phyloP scores from a whole-genome alignment of 179 eudicot species.

The Nepenthes alata region DNA sequence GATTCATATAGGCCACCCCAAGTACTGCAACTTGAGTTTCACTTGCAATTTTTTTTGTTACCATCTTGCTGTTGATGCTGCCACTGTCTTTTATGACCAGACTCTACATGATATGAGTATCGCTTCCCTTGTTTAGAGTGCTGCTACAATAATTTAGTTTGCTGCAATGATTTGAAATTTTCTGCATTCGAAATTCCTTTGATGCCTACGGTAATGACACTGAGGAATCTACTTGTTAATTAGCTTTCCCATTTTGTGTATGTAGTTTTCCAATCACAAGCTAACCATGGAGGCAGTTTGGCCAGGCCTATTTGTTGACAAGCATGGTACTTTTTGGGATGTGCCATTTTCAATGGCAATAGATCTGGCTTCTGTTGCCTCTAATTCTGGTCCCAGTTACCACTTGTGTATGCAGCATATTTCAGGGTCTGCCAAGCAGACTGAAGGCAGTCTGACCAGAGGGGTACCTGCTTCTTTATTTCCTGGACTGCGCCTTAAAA shows the following conservation, averaged over 20 bases:
- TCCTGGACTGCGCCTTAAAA: constrained; percentile 58
- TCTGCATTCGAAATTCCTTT: background rate
- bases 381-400: constrained; percentile 47
- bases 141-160: too few relatives aligned
- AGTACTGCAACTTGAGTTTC: too few relatives aligned
- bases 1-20: too few relatives aligned
- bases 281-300: constrained; percentile 57
- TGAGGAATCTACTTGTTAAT: background rate
- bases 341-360: constrained; percentile 60
- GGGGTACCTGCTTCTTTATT: constrained; percentile 31
- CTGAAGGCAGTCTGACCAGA: constrained; percentile 22
- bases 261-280: constrained; percentile 68
- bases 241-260: background rate
- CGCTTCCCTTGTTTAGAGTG: too few relatives aligned
- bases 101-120: too few relatives aligned
- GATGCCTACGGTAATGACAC: background rate
- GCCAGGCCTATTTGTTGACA: constrained; percentile 59
- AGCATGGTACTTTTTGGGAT: constrained; percentile 69
- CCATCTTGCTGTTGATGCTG: too few relatives aligned
- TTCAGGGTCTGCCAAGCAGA: constrained; percentile 37
- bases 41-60: too few relatives aligned
- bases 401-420: constrained; percentile 59
- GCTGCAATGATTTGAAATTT: background rate
- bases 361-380: constrained; percentile 65
- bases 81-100: too few relatives aligned